Evolutionary conservation across 345 rosid species (phyloP), one percentile per base, ranked within the genome.

Genomic region (Arabidopsis arenosa): DNA sequence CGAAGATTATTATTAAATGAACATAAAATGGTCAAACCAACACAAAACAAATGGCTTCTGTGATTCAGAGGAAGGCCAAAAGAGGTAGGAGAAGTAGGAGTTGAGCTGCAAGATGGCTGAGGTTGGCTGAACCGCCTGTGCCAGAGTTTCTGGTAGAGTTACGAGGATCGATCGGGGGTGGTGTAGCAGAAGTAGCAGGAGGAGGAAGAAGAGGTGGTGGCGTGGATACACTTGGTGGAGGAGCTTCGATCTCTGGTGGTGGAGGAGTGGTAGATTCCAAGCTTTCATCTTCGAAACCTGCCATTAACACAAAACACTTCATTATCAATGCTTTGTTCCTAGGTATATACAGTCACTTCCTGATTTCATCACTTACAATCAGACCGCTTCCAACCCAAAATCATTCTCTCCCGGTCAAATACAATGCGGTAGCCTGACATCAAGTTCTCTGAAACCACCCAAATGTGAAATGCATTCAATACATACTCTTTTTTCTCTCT

Each of bases 321-420:
- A 75, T 32, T 32, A 60, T 1, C 37, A 59, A 59, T 30, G 36
- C 37, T 59, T 60, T 12, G 53, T 59, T 45, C 51, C 68, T 10
- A 21, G 48, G 10, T 55, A 9, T 9, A 32, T 51, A 49, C 0
- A 65, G 9, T n/a, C 14, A 65, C 26, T 40, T 48, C 57, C 40
- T 63, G 45, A 45, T 56, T 35, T 63, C 10, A 1, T 57, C 33
- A 71, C 96, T 86, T 81, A 91, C 97, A 91, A 63, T 85, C 36
- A 39, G 96, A 85, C 65, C 23, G 73, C 77, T 72, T 88, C 95
- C 95, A 91, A 32, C 91, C 89, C 77, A 91, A 76, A 9, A 83
- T 67, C 74, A 75, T 85, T 75, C 80, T 86, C 76, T 91, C 91
- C 1, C 89, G 85, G 70, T 91, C 82, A 35, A 90, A 90, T 61